Evolutionary conservation across 2,329 filamentous ascomycete species (phyloP).

Genomic region (Nothophaeocryptopus gaeumannii): DNA sequence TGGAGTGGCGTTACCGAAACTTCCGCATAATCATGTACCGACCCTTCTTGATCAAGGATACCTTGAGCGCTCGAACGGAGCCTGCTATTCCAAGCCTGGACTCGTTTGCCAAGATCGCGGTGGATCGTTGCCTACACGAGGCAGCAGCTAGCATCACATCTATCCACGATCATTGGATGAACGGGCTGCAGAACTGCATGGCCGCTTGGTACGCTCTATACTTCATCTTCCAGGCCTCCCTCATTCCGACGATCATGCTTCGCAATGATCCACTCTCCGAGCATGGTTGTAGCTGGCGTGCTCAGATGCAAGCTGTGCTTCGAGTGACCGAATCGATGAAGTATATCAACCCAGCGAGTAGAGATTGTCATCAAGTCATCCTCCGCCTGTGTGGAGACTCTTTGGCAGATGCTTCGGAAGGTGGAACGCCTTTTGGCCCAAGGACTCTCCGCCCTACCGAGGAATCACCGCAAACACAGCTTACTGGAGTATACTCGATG

Average conservation of each 20-base stretch:
- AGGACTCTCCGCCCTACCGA: conserved; percentile 26
- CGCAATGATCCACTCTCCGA: conserved; percentile 43
- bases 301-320: conserved; percentile 42
- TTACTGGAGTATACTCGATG: conserved; percentile 45
- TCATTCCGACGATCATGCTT: conserved; percentile 50
- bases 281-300: conserved; percentile 41
- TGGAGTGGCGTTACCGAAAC: conserved; percentile 47
- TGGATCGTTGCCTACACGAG: conserved; percentile 42
- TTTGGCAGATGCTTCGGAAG: conserved; percentile 15
- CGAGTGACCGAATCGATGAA: conserved; percentile 39
- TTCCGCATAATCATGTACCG: conserved; percentile 50
- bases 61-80: conserved; percentile 29
- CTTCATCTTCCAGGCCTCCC: conserved; percentile 50
- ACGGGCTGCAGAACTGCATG: conserved; percentile 40
- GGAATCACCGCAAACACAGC: conserved; percentile 44
- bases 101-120: conserved; percentile 27
- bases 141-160: conserved; percentile 42
- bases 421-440: background rate
- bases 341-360: conserved; percentile 41
- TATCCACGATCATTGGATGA: conserved; percentile 41
- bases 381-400: conserved; percentile 42
- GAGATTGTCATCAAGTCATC: conserved; percentile 45
- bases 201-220: conserved; percentile 49
- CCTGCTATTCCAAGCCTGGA: conserved; percentile 4
- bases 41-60: conserved; percentile 45